Base-by-base conservation (phyloP, 768 basidiomycete species). In the Pisolithus albus region DNA sequence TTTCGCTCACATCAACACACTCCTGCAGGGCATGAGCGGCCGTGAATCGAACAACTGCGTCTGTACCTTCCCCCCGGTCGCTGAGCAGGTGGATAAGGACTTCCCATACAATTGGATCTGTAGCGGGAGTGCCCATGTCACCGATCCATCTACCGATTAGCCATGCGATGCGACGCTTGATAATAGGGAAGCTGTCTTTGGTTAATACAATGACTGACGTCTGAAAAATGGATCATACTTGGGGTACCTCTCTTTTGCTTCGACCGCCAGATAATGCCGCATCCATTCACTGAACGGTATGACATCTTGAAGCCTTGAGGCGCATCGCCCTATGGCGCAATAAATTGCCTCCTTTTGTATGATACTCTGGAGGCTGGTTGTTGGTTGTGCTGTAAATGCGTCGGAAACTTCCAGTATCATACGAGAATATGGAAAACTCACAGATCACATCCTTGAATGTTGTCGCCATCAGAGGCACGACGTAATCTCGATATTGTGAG, bases 101-200 rank as follows among this genome's bases (percentile, higher is more conserved):
- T 55, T 89, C 79, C 91, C 92, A 97, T 26, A 93, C 71, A 49
- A 75, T 69, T 2, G 80, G 71, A 53, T 85, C 81, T 43, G 80
- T 79, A 1, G 81, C 75, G 13, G 77, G 71, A 18, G 77, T 67
- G 55, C 82, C 82, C 52, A 79, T 76, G 44, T 92, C 86, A 13
- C 80, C 73, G 32, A 92, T 76, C 88, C 91, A 92, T 75, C 84
- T 87, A 23, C 94, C 93, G 43, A 97, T 78, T 4, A 97, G 72
- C 92, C 93, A 96, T 1, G 94, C 92, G 56, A 97, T 87, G 30
- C 94, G 81, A n/a, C 92, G 81, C 66, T 97, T 95, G 54, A 98
- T 80, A 49, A 98, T 88, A 0, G 89, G 87, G 63, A 87, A 92
- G 52, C 93, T 95, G 51, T 26, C 9, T 37, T 30, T 32, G 39